Percentiles rank a stretch among this genome's conserved stretches.
These are phyloP conservation scores for Phoma sp. DNA, from an alignment of 2,329 filamentous ascomycete species.

Conservation along the genomic window DNA sequence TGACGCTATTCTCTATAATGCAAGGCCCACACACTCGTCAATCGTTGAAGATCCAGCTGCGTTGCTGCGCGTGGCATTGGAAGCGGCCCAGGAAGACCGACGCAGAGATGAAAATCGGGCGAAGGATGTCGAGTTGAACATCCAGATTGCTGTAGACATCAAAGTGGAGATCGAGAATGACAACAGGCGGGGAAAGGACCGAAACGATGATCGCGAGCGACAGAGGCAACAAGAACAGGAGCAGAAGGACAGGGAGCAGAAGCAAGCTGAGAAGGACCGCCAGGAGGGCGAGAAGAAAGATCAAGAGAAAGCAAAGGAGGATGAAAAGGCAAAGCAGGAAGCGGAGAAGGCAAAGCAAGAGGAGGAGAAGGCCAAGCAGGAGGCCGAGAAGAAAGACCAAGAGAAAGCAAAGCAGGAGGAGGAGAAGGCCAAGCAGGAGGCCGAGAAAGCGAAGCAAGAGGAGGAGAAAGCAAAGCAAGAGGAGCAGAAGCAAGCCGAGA, in stretches of 20 bases:
- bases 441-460: neutral
- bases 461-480: neutral
- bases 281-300: conserved; percentile 10
- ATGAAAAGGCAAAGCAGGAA: conserved; percentile 7
- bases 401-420: neutral
- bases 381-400: neutral
- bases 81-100: neutral
- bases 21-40: neutral
- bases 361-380: neutral
- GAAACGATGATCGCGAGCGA: neutral
- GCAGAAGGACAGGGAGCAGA: neutral
- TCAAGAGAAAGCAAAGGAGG: conserved; percentile 8
- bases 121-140: conserved; percentile 1
- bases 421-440: neutral
- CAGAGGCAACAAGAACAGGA: neutral
- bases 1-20: conserved; percentile 5
- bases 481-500: neutral
- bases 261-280: neutral
- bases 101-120: neutral
- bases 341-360: too few relatives aligned
- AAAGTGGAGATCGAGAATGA: conserved; percentile 11
- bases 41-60: conserved; percentile 4
- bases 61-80: neutral
- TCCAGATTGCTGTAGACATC: conserved; percentile 6
- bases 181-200: conserved; percentile 8